Base-by-base conservation (phyloP, 352 stramenopile species). In the Phytophthora multivora region DNA sequence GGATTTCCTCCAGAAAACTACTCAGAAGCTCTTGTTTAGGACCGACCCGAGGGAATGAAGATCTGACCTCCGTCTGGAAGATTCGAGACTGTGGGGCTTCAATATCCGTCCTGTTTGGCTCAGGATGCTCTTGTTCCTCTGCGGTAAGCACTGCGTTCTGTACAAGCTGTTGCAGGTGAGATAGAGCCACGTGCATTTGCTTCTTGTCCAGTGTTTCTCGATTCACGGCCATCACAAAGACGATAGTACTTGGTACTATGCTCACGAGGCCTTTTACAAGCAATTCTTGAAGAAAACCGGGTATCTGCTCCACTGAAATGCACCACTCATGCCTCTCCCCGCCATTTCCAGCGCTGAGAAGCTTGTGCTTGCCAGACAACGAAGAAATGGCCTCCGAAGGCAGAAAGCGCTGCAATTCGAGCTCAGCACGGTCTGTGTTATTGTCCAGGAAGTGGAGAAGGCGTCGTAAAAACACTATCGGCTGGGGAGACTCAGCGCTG, bases 81-180 rank as follows among this genome's bases (percentile, higher is more conserved):
- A 65, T 58, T 9, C 28, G 25, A 3, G 47, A 55, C 3, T 51
- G 30, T n/a, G 57, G 58, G 8, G 55, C 61, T 23, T 63, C 51
- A 5, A 0, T 48, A 12, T 38, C 23, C 5, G 25, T 13, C 12
- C 36, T 39, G 13, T 4, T 33, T 33, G 23, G 8, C 19, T 53
- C 35, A 40, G 5, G 3, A 40, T 57, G 43, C 16, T 59, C 38
- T 18, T 65, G 47, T 16, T 77, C 67, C 21, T 77, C 67, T 1
- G 73, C 60, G 0, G 38, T 35, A 9, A 80, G 43, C 7, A 80
- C 15, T 6, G 73, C 71, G 23, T 57, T 73, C 21, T 77, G 59
- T 1, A 73, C 63, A 8, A 59, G 70, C 12, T 63, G 47, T 35
- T 70, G 65, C 3, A 82, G 35, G 36, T 80, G 66, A 11, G 52